Evolutionary conservation across 108 stramenopile genomes (phyloP), one percentile per base, ranked within the genome.

Genomic region (Asterionellopsis glacialis): DNA sequence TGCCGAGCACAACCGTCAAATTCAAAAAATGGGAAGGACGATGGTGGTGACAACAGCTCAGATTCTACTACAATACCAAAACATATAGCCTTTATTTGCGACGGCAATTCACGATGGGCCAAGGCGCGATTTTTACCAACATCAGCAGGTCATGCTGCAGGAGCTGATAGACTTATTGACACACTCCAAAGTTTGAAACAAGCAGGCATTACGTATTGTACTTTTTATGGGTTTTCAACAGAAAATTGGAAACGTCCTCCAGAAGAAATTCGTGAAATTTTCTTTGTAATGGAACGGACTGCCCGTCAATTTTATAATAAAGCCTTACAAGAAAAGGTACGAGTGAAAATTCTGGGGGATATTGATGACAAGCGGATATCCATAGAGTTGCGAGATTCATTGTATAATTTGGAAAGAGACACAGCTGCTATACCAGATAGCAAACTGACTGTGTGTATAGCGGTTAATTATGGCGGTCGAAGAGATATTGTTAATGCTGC

Each of bases 161-260:
- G 85, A 11, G 81, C 83, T 16, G 68, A 81, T 61, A 65, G 78
- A 64, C 68, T 89, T 1, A 57, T 83, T 12, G 57, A 84, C 15
- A 25, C 80, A 1, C 66, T 86, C 14, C 57, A 70, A 41, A 13
- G 40, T 1, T 57, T 84, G 39, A 47, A 61, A 28, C 40, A 44
- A 9, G 44, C 58, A 16, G 64, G 51, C 12, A 51, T 90, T 40
- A 59, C 72, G 41, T 81, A 70, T 45, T 76, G 84, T 51, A 97
- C 96, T 14, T 52, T 97, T 22, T 97, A 87, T 68, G 90, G 77
- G 18, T 93, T 96, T 68, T 87, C 85, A n/a, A 87, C 93, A n/a
- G 91, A 96, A 68, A 96, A 96, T 61, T 94, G 93, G 93, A 79
- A 72, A 41, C 79, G 95, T 41, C 65, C 82, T 0, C 15, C 19